A percentile compares a stretch with the other conserved stretches of the same genome.
phyloP scores from a whole-genome alignment of 352 stramenopile genomes.

The Pythium inflatum region DNA sequence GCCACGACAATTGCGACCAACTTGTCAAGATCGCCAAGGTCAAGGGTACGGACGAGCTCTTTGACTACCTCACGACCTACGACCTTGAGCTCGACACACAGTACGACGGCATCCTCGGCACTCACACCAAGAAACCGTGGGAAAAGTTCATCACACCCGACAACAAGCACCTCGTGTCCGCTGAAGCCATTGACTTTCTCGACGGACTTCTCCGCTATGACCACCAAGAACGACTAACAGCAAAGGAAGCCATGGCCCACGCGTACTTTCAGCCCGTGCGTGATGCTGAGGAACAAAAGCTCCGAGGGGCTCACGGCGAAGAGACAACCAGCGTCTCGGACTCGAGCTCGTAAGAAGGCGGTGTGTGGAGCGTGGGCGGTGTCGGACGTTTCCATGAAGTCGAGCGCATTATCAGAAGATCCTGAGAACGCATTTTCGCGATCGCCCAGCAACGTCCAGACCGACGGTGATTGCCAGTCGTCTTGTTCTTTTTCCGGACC shows the following conservation, averaged over 20 bases:
- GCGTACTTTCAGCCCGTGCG: conserved; percentile 97
- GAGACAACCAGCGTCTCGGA: conserved; percentile 79
- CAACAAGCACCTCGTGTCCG: conserved; percentile 97
- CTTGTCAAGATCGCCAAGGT: conserved; percentile 99
- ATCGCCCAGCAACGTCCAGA: no score
- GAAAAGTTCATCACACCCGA: conserved; percentile 98
- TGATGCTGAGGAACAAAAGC: conserved; percentile 75
- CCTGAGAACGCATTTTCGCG: no score
- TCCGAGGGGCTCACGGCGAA: conserved; percentile 58
- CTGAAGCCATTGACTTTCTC: conserved; percentile 97
- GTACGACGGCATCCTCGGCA: conserved; percentile 97
- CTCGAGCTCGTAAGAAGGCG: conserved; percentile 52
- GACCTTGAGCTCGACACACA: conserved; percentile 98
- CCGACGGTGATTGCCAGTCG: no score
- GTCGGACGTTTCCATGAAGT: no score
- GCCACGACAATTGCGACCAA: conserved; percentile 99
- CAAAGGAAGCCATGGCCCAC: conserved; percentile 98
- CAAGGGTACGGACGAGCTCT: conserved; percentile 98
- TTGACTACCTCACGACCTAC: conserved; percentile 99
- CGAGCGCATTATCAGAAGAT: no score
- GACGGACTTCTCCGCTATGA: conserved; percentile 90
- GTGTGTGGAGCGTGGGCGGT: no score
- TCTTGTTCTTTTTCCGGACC: no score
- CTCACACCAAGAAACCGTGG: conserved; percentile 98
- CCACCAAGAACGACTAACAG: conserved; percentile 97